phyloP scores from a whole-genome alignment of 768 basidiomycete species.

The Podaxis mareebaensis region DNA sequence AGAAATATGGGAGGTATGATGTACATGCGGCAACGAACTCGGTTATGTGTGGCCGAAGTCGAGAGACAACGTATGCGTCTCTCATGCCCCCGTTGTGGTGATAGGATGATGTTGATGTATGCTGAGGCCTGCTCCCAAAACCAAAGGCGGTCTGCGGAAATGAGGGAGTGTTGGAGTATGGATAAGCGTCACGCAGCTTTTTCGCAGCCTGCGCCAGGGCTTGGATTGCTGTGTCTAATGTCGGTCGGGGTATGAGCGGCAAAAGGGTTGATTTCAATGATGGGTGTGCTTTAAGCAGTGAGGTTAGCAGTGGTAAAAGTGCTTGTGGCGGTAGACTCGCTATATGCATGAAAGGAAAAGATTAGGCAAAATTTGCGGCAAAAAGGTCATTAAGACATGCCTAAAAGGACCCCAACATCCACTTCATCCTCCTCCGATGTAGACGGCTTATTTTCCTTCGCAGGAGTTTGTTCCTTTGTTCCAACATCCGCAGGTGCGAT shows the following conservation, averaged over 20 bases:
- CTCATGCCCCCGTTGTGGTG: slow-evolving; percentile 62
- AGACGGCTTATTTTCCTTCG: slow-evolving; percentile 51
- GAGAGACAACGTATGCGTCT: slow-evolving; percentile 74
- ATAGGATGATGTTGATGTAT: slow-evolving; percentile 19
- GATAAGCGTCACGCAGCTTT: slow-evolving; percentile 80
- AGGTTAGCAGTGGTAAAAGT: slow-evolving; percentile 69
- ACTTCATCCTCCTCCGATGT: slow-evolving; percentile 58
- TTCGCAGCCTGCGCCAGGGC: slow-evolving; percentile 66
- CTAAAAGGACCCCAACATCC: slow-evolving; percentile 78
- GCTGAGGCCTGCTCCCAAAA: slow-evolving; percentile 32
- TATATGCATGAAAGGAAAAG: slow-evolving; percentile 28
- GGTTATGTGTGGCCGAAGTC: slow-evolving; percentile 70
- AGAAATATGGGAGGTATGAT: slow-evolving; percentile 87
- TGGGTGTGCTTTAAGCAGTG: slow-evolving; percentile 68
- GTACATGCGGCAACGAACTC: slow-evolving; percentile 78
- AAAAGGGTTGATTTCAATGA: slow-evolving; percentile 70
- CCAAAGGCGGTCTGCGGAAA: slow-evolving; percentile 33
- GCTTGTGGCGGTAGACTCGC: slow-evolving; percentile 81
- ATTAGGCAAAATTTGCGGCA: slow-evolving; percentile 15
- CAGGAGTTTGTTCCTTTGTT: slow-evolving; percentile 40
- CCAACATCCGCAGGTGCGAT: slow-evolving; percentile 35
- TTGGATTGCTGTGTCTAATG: slow-evolving; percentile 71
- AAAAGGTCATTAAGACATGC: slow-evolving; percentile 40
- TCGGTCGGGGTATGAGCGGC: slow-evolving; percentile 82
- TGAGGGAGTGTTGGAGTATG: slow-evolving; percentile 62